These are phyloP conservation scores for Penicillium sp. DNA, from an alignment of 2,329 filamentous ascomycete genomes.

Conservation along the genomic window DNA sequence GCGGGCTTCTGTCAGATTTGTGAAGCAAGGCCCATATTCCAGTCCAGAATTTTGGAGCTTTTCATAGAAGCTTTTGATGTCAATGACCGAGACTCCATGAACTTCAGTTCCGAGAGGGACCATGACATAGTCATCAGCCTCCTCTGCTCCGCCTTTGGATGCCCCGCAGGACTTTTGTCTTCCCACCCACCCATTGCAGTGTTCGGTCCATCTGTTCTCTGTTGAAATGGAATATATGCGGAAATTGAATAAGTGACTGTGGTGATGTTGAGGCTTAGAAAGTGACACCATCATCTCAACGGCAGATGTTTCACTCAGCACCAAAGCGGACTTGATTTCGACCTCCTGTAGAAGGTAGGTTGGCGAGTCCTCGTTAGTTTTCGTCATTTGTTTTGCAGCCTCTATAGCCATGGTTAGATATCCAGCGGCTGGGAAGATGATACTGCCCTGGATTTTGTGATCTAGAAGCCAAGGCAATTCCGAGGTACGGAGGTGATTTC, in stretches of 20 bases:
- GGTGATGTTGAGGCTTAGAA: neutral
- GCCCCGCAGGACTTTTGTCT: neutral
- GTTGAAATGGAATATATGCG: conserved; percentile 23
- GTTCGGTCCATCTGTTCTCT: conserved; percentile 27
- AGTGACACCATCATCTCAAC: conserved; percentile 21
- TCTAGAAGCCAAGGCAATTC: conserved; percentile 35
- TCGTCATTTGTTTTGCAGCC: conserved; percentile 18
- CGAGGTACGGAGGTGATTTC: conserved; percentile 28
- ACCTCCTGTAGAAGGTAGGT: conserved; percentile 23
- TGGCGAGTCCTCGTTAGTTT: neutral
- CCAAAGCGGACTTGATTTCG: conserved; percentile 24
- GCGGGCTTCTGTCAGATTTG: conserved; percentile 21
- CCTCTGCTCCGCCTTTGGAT: neutral
- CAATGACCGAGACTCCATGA: conserved; percentile 14
- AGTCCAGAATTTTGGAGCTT: conserved; percentile 25
- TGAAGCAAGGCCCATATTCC: conserved; percentile 33
- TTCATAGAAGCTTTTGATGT: conserved; percentile 28
- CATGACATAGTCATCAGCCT: neutral
- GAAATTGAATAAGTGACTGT: conserved; percentile 17
- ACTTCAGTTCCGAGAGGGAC: neutral
- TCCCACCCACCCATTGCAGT: conserved; percentile 22
- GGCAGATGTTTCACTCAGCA: conserved; percentile 20
- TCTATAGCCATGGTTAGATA: conserved; percentile 34
- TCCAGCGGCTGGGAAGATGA: conserved; percentile 33
- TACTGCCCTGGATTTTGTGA: conserved; percentile 25